Base-by-base conservation (phyloP, 202 grass and related monocot species). In the Elaeis oleifera region DNA sequence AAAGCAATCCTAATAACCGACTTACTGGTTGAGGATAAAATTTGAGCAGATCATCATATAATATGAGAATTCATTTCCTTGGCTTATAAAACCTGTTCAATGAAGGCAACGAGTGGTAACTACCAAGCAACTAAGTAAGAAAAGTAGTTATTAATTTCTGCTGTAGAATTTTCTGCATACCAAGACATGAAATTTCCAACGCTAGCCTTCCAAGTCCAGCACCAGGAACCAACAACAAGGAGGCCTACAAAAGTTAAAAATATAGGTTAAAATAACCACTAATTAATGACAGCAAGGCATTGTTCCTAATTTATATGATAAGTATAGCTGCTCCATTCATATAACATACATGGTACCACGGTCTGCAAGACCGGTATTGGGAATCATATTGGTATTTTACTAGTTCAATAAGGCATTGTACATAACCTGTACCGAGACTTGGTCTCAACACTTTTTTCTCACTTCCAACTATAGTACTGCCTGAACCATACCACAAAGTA, bases 61-160 rank as follows among this genome's bases (percentile, higher is more conserved):
- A 89, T 99, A 99, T 54, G 94, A 99, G 59, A 99, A 99, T 26
- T 99, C 94, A 68, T 99, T 99, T 60, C 88, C 94, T 75, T 99
- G 88, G 82, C 94, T 92, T 65, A 86, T 59, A 76, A 99, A 99
- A 78, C 94, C 94, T 99, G 78, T 64, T 54, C 29, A 78, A 51
- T 29, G 59, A 68, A 50, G 32, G 36, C 36, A 44, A 31, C 1
- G 36, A 13, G 9, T 44, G 36, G 36, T 56, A 56, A 70, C 5
- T 64, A 71, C 64, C 61, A 67, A 52, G 64, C 19, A 57, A 7
- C 24, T 54, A 61, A 18, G 51, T 55, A 51, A 70, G 32, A 64
- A 61, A 9, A 21, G 36, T 44, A 44, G 36, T 13, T 14, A 14
- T 44, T 44, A 1, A 13, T 44, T 44, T 60, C 39, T 59, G 51